Base-by-base conservation (phyloP, 148 eudicot genomes). In the Heliosperma pusillum region DNA sequence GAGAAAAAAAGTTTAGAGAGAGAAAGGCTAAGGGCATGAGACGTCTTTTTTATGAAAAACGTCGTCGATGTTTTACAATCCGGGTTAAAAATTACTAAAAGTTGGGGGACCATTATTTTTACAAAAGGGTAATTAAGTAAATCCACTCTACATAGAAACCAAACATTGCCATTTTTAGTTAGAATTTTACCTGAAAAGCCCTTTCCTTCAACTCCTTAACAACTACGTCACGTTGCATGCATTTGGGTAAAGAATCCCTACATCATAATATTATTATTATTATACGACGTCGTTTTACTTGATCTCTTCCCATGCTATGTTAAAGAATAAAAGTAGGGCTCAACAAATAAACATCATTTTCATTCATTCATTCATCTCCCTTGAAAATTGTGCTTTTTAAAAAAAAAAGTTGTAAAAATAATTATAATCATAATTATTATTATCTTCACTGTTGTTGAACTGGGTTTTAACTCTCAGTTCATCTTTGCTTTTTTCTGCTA, bases 201-300 rank as follows among this genome's bases (percentile, higher is more conserved):
- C 62, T 24, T 52, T 4, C n/a, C 44, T 60, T 71, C 16, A 55
- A 57, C 21, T 65, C 77, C 81, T 73, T 65, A 73, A 78, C 72
- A 61, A 25, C 36, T 24, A 74, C 74, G 74, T 74, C 76, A 50
- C 13, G 4, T 74, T 79, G 78, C 82, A 79, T 79, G 82, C 66
- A 58, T 76, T 76, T 68, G 71, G 78, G 45, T 73, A 79, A 66
- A 33, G 73, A 66, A 45, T 26, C 66, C 25, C 7, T 50, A 50
- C 12, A 50, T 2, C 2, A 11, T 47, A 47, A 3, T 6, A 17
- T 21, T 66, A 33, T n/a, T 44, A 1, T 1, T 22, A 56, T 33
- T n/a, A 45, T 17, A 52, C 78, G 74, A 74, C 78, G 73, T 74
- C 78, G 82, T 74, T 79, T 67, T 61, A 25, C 30, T 11, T 24